Percentiles rank a stretch among this genome's conserved stretches.
phyloP scores from a whole-genome alignment of 2,329 filamentous ascomycete genomes.

The Aureobasidium sp. region DNA sequence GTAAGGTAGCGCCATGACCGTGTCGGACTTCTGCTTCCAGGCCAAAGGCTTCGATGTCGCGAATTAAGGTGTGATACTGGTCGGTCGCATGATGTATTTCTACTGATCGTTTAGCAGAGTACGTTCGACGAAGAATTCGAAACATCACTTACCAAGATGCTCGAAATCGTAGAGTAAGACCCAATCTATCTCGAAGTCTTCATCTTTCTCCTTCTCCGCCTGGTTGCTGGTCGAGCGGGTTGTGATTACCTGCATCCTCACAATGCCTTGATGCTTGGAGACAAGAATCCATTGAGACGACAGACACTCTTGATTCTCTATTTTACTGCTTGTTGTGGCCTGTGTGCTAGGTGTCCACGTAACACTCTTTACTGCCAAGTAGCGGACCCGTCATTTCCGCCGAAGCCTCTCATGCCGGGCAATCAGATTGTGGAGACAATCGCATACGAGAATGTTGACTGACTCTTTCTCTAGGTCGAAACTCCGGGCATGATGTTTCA shows the following conservation, averaged over 20 bases:
- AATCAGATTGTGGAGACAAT: neutral
- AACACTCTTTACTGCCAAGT: neutral
- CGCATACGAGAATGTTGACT: neutral
- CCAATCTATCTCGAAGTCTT: slow-evolving; percentile 4
- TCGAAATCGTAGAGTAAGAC: neutral
- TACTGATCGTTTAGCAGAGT: neutral
- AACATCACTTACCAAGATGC: neutral
- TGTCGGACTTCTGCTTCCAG: neutral
- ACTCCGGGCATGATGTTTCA: neutral
- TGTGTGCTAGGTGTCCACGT: neutral
- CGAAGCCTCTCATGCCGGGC: neutral
- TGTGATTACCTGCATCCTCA: neutral
- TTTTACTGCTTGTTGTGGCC: neutral
- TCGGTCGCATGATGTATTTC: neutral
- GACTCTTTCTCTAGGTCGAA: neutral
- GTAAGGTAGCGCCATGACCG: neutral
- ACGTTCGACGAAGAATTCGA: no score
- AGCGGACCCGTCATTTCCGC: neutral
- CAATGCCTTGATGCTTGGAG: no score
- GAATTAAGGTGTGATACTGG: neutral
- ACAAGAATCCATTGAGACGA: neutral
- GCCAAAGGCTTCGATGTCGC: neutral
- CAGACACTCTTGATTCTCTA: neutral
- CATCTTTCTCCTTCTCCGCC: neutral
- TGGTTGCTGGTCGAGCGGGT: neutral